Evolutionary conservation across 805 yeast species (phyloP).

Genomic region (Kurtzmaniella fragi): DNA sequence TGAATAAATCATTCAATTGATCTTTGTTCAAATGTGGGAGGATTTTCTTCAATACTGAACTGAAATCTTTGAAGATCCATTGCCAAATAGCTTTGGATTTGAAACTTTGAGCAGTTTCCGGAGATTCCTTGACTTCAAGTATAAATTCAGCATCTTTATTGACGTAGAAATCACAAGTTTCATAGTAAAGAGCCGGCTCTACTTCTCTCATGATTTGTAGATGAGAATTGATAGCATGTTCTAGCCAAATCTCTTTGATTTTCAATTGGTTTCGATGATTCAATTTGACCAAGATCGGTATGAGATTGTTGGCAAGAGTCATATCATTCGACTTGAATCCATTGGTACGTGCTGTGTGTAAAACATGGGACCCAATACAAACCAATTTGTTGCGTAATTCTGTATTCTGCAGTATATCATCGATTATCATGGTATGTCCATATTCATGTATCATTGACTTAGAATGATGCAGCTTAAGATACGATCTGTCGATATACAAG

Average conservation of each 20-base stretch:
- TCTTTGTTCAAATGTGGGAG: slow-evolving; percentile 15
- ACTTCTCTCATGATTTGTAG: neutral
- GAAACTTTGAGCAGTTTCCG: neutral
- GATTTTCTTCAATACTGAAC: slow-evolving; percentile 11
- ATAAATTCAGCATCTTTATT: slow-evolving; percentile 6
- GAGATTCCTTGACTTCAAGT: neutral
- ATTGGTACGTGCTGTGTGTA: too few species aligned
- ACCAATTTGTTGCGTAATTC: neutral
- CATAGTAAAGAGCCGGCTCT: neutral
- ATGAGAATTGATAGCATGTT: neutral
- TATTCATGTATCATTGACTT: slow-evolving; percentile 19
- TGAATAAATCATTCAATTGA: slow-evolving; percentile 11
- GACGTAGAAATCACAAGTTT: slow-evolving; percentile 1
- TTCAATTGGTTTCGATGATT: slow-evolving; percentile 12
- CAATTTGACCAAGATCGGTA: slow-evolving; percentile 14
- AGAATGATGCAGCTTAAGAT: slow-evolving; percentile 28
- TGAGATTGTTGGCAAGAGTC: neutral
- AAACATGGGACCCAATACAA: too few species aligned
- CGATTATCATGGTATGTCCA: slow-evolving; percentile 19
- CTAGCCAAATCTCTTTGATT: slow-evolving; percentile 4
- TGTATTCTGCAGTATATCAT: slow-evolving; percentile 8
- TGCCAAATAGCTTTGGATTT: slow-evolving; percentile 24
- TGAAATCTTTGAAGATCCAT: slow-evolving; percentile 23
- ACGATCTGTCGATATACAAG: slow-evolving; percentile 30
- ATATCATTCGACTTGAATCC: too few species aligned